A percentile compares a stretch with the other conserved stretches of the same genome.
These are phyloP conservation scores for Cadophora sp. DNA, from an alignment of 2,329 filamentous ascomycete genomes.

Conservation along the genomic window DNA sequence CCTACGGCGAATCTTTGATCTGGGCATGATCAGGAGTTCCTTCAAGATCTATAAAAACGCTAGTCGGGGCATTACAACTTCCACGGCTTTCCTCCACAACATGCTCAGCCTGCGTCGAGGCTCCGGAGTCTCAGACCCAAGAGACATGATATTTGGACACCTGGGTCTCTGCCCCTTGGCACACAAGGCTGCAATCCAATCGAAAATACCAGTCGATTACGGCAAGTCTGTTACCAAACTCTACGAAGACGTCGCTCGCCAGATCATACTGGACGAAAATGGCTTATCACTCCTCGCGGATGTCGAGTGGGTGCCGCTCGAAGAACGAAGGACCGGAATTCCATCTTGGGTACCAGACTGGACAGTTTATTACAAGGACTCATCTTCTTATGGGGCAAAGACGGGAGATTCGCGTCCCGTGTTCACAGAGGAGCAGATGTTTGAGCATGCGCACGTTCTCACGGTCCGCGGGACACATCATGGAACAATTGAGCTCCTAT, in stretches of 20 bases:
- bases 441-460: too few species aligned
- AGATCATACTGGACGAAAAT: not conserved
- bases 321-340: not conserved
- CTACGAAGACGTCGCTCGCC: not conserved
- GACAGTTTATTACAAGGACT: not conserved
- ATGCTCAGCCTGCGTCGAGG: not conserved
- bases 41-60: not conserved
- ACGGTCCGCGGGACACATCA: too few species aligned
- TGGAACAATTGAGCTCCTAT: too few species aligned
- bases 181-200: not conserved
- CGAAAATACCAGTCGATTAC: not conserved
- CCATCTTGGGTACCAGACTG: slow-evolving; percentile 3
- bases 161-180: not conserved
- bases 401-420: too few species aligned
- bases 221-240: not conserved
- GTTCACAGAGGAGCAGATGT: too few species aligned
- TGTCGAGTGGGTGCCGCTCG: not conserved
- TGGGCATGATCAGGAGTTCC: not conserved
- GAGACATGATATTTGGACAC: slow-evolving; percentile 8
- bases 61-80: not conserved
- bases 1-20: not conserved
- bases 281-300: not conserved
- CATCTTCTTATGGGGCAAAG: not conserved
- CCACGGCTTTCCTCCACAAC: not conserved
- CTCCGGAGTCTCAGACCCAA: not conserved